phyloP scores from a whole-genome alignment of 805 yeast genomes.

The Wickerhamiella vanderwaltii region DNA sequence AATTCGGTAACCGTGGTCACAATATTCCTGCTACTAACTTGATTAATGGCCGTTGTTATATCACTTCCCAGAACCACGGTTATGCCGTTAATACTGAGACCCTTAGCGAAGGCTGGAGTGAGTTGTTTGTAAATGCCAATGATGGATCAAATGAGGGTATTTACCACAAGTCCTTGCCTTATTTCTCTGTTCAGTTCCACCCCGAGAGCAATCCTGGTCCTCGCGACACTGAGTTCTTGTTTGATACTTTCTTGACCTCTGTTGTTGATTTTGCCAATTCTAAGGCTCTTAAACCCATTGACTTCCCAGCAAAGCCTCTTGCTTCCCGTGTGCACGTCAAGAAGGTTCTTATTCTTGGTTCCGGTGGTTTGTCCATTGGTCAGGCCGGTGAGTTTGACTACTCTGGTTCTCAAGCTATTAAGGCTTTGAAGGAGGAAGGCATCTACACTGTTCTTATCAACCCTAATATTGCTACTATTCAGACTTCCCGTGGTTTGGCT shows the following conservation, averaged over 20 bases:
- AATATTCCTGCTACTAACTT: slow-evolving; percentile 90
- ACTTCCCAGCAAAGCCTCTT: slow-evolving; percentile 46
- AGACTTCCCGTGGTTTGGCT: slow-evolving; percentile 94
- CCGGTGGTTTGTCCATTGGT: slow-evolving; percentile 97
- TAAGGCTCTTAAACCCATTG: slow-evolving; percentile 48
- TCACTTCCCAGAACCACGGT: slow-evolving; percentile 98
- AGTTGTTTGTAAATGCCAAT: slow-evolving; percentile 87
- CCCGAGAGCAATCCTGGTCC: slow-evolving; percentile 99
- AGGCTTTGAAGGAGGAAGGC: slow-evolving; percentile 96
- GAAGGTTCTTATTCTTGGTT: slow-evolving; percentile 88
- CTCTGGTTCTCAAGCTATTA: slow-evolving; percentile 97
- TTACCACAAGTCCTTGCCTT: slow-evolving; percentile 75
- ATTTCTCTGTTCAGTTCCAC: slow-evolving; percentile 96
- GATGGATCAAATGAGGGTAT: slow-evolving; percentile 99
- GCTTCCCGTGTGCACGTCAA: slow-evolving; percentile 49
- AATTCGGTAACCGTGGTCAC: slow-evolving; percentile 99
- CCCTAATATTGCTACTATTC: slow-evolving; percentile 97
- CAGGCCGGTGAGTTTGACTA: slow-evolving; percentile 99
- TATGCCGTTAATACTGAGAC: slow-evolving; percentile 83
- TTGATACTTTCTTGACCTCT: slow-evolving; percentile 80
- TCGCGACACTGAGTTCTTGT: slow-evolving; percentile 93
- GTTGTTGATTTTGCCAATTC: slow-evolving; percentile 46
- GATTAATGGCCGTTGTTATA: slow-evolving; percentile 90
- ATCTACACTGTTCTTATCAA: slow-evolving; percentile 90
- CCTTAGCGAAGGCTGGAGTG: slow-evolving; percentile 74